Evolutionary conservation across 345 rosid species (phyloP), one percentile per base, ranked within the genome.

Genomic region (Eucalyptus sp.): DNA sequence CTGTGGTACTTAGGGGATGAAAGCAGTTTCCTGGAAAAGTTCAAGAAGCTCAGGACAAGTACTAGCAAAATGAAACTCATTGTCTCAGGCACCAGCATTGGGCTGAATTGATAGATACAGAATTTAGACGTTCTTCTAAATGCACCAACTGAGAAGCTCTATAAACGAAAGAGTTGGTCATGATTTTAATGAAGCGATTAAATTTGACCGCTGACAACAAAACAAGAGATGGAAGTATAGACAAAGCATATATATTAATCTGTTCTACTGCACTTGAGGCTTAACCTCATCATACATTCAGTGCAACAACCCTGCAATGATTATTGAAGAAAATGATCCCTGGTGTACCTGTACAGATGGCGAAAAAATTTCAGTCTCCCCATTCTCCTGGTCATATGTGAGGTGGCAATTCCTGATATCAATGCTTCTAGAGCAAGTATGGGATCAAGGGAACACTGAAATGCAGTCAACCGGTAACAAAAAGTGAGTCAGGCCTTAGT

Each of bases 361-460:
- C 92, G 92, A 86, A 95, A 60, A 89, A 95, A 93, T 93, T 90
- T 94, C 88, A 92, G 87, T 90, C 91, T 91, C 31, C 88, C 71
- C 88, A 93, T 56, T 91, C 91, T 96, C 91, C 92, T 93, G 33
- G 95, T 85, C 15, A 93, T 66, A 83, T 91, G 89, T 44, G 97
- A 93, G 49, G 93, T 76, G 5, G 96, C 22, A 66, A 94, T 88
- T 87, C 95, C 96, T 86, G 90, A 90, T 89, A 96, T 87, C 54
- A 96, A 89, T 86, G 96, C 95, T 91, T 92, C 96, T 89, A 89
- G 90, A 43, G 98, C 96, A 89, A 97, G 94, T 85, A 96, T 86
- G 79, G 97, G 99, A 92, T 97, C 99, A 80, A 94, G 68, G 10
- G 99, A 95, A 89, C 99, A 94, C 99, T 97, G 93, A 86, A 92